Conservation (phyloP, 2,329 filamentous ascomycete genomes). For the Polytolypa hystricis region DNA sequence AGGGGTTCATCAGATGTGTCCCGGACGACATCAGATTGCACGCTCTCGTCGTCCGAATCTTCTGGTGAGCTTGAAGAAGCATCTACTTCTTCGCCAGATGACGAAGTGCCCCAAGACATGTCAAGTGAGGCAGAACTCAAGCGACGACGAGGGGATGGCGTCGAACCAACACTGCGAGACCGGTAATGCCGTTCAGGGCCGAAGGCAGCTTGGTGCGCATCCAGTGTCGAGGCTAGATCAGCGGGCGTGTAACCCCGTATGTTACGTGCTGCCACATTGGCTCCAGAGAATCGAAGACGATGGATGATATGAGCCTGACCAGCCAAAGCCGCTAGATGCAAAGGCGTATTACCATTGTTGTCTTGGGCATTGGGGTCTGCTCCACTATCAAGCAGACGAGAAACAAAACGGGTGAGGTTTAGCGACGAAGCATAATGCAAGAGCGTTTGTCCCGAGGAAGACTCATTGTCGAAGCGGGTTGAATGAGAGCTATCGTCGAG, state of each 20-base stretch:
- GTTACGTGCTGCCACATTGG: conserved; percentile 59
- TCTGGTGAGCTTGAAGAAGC: conserved; percentile 26
- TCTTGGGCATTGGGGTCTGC: conserved; percentile 65
- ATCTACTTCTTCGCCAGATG: conserved; percentile 34
- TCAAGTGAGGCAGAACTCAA: conserved; percentile 53
- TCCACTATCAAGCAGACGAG: conserved; percentile 64
- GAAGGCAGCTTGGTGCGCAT: conserved; percentile 53
- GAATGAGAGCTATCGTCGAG: conserved; percentile 60
- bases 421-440: conserved; percentile 68
- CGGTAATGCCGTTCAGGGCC: conserved; percentile 51
- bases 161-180: conserved; percentile 52
- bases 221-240: conserved; percentile 57
- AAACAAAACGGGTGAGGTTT: conserved; percentile 64
- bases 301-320: conserved; percentile 65
- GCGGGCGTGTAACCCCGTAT: conserved; percentile 58
- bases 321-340: conserved; percentile 71
- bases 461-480: conserved; percentile 55
- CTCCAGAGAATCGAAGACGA: conserved; percentile 60
- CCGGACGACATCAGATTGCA: conserved; percentile 20
- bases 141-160: conserved; percentile 36
- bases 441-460: conserved; percentile 62
- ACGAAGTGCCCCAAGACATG: conserved; percentile 54
- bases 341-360: conserved; percentile 66
- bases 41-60: conserved; percentile 20
- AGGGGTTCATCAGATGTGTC: conserved; percentile 13